phyloP scores from a whole-genome alignment of 768 basidiomycete species.

The Fomitopsis pulvina region DNA sequence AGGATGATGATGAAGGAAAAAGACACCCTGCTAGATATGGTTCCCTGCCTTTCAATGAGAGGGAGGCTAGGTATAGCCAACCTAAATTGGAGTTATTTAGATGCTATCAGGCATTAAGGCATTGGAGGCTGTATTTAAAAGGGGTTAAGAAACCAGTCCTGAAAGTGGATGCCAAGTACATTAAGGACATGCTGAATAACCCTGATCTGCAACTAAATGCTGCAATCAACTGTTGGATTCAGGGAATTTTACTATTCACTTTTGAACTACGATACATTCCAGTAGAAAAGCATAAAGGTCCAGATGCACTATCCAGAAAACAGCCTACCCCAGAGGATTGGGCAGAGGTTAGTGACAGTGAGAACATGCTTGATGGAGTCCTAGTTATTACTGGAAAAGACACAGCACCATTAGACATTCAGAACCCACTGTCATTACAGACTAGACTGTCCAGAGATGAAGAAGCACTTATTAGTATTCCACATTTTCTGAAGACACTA shows the following conservation, averaged over 20 bases:
- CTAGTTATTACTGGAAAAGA: too few species aligned
- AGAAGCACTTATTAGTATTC: too few species aligned
- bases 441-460: too few species aligned
- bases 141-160: constrained; percentile 26
- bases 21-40: too few species aligned
- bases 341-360: constrained; percentile 39
- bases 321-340: background rate
- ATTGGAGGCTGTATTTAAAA: constrained; percentile 19
- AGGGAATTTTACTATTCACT: constrained; percentile 30
- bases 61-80: constrained; percentile 20
- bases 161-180: constrained; percentile 33
- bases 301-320: constrained; percentile 35
- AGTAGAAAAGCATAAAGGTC: constrained; percentile 24
- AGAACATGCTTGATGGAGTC: too few species aligned
- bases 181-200: constrained; percentile 37
- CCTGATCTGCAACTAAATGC: constrained; percentile 32
- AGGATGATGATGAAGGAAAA: too few species aligned
- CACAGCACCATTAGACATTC: too few species aligned
- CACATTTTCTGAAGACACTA: too few species aligned
- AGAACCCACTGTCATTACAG: too few species aligned
- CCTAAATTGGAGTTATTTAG: constrained; percentile 24
- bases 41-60: constrained; percentile 26
- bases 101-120: constrained; percentile 16
- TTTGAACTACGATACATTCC: constrained; percentile 34
- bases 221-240: constrained; percentile 35